Conservation (phyloP, 1,284 basidiomycete genomes). For the Leccinum subrobustum region DNA sequence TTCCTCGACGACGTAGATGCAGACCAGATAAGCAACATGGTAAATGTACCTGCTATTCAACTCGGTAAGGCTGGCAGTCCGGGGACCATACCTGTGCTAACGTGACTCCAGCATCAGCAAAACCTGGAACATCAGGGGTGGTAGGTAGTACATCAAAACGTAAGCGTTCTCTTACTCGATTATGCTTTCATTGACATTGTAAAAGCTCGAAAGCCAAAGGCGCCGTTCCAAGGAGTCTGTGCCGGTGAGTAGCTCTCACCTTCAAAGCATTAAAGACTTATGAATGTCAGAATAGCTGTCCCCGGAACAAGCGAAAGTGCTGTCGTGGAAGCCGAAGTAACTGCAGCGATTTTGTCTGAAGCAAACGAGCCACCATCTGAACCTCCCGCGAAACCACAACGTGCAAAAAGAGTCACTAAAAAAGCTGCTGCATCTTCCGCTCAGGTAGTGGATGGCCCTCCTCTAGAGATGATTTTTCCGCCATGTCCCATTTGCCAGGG, state of each 20-base stretch:
- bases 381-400: slow-evolving; percentile 12
- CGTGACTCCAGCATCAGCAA: neutral
- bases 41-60: slow-evolving; percentile 1
- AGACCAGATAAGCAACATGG: neutral
- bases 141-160: slow-evolving; percentile 3
- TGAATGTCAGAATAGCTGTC: slow-evolving; percentile 26
- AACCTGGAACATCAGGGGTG: neutral
- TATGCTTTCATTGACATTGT: slow-evolving; percentile 11
- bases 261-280: slow-evolving; percentile 17
- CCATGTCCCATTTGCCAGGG: slow-evolving; percentile 42
- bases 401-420: slow-evolving; percentile 10
- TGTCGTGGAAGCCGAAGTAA: slow-evolving; percentile 18
- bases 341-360: slow-evolving; percentile 23
- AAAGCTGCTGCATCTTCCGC: slow-evolving; percentile 3
- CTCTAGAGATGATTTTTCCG: slow-evolving; percentile 4
- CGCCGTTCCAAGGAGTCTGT: slow-evolving; percentile 12
- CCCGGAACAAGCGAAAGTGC: slow-evolving; percentile 26
- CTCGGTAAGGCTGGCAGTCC: slow-evolving; percentile 13
- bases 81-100: slow-evolving; percentile 3
- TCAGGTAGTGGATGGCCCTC: neutral
- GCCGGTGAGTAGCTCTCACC: slow-evolving; percentile 21
- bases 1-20: slow-evolving; percentile 9
- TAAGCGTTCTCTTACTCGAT: slow-evolving; percentile 9
- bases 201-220: slow-evolving; percentile 8
- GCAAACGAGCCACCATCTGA: slow-evolving; percentile 6